Conservation (phyloP, 306 rosid species). For the Dryas drummondii region DNA sequence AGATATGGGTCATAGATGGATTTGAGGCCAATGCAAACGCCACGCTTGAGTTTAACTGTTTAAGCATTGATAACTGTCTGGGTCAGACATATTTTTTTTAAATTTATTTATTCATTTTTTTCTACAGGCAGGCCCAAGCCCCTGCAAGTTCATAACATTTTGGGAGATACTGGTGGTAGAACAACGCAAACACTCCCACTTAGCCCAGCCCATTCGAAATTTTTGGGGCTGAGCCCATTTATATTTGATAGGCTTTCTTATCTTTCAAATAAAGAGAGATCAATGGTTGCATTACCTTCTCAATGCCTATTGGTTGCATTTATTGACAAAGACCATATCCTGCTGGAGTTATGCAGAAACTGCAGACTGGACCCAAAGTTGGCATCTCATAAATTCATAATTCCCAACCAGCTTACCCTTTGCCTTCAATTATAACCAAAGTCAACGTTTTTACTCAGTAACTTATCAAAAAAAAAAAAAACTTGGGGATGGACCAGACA, state of each 20-base stretch:
- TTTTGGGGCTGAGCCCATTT: no score
- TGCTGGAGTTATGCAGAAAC: no score
- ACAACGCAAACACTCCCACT: no score
- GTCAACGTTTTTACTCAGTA: not conserved
- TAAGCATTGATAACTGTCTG: no score
- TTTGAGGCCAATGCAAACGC: not conserved
- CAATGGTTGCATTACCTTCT: no score
- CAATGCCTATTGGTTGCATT: no score
- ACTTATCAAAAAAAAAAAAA: not conserved
- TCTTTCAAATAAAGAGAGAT: no score
- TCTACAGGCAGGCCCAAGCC: not conserved
- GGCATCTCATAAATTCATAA: slow-evolving; percentile 9
- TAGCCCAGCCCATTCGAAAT: no score
- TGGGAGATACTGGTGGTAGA: no score
- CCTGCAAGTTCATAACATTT: not conserved
- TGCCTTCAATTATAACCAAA: not conserved
- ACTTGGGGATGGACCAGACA: not conserved
- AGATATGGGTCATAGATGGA: not conserved
- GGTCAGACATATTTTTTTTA: not conserved
- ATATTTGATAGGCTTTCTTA: no score
- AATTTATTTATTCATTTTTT: not conserved
- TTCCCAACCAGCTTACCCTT: not conserved
- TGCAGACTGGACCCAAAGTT: not conserved
- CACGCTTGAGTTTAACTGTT: not conserved
- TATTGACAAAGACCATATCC: no score